Base-by-base conservation (phyloP, 371 early-diverging fungal genomes). In the Mucor racemosus region DNA sequence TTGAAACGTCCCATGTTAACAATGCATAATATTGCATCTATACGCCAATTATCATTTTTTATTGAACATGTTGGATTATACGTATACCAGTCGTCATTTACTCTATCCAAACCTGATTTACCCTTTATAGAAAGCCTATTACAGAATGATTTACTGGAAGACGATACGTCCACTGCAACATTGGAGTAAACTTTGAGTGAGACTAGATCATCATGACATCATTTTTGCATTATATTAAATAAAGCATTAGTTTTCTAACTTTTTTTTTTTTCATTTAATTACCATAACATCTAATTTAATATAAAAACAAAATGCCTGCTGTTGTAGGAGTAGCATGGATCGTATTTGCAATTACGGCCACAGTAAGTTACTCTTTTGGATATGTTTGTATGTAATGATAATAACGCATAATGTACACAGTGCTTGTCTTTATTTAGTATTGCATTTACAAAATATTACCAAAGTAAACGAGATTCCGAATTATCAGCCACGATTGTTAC, bases 1-100 rank as follows among this genome's bases (percentile, higher is more conserved):
- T 34, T 86, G 48, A 90, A 89, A 62, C 85, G 92, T 17, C 94
- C 94, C 0, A 85, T 94, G 83, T 69, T 95, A 56, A 88, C 91
- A 1, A 84, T 88, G 80, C 83, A 87, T 9, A 82, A 83, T 44
- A 90, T 93, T 39, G 65, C 81, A n/a, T 84, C 85, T 19, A 84
- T 91, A 31, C 79, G 81, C 7, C 90, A 94, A 70, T 82, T 95
- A 2, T 85, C 89, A 21, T 88, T 88, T 65, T 94, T 95, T 79
- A 76, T 95, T 48, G 86, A 87, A 34, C 86, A 88, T 69, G 82
- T 92, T 31, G 89, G 90, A 35, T 80, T 86, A 15, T 89, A 91
- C 66, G 88, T 88, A 11, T 93, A 93, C 72, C 86, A 92, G 65
- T 84, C 88, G 11, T 90, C 91, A 10, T 92, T 88, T 66, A 81